Base-by-base conservation (phyloP, 345 rosid genomes). In the Noccaea bulbosa region DNA sequence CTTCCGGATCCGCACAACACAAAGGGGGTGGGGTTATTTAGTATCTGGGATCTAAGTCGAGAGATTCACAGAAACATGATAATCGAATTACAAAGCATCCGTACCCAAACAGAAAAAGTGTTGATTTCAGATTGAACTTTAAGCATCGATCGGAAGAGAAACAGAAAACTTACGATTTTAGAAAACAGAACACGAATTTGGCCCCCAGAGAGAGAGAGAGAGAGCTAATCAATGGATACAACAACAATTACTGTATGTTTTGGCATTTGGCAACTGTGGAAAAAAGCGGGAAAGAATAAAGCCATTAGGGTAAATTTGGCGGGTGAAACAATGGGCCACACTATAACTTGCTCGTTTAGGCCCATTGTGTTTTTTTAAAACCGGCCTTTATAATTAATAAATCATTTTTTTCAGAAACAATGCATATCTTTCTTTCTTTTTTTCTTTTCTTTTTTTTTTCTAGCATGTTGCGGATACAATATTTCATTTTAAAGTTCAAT, bases 201-300 rank as follows among this genome's bases (percentile, higher is more conserved):
- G 55, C 7, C 30, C 30, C 20, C 20, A 17, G 20, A 20, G 22
- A 20, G 22, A 20, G 22, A 20, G 22, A 20, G 30, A 22, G 48
- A 57, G 46, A n/a, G 7, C 35, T 35, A 35, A 20, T 7, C 54
- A 20, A 20, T 20, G 22, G 22, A 20, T 20, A 20, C 2, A 20
- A 20, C 22, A 20, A 20, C 50, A 6, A 48, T 17, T 48, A 48
- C 20, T 32, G 6, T 0, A n/a, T 24, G 30, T 69, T 34, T 48
- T 10, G 47, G 48, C 12, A 38, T 58, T 58, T 58, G 52, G 32
- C 32, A 22, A 22, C 20, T 16, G 59, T 44, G 49, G 35, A 50
- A 5, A 40, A n/a, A 10, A 27, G 64, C 68, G 75, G 71, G 69
- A 67, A 70, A 40, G 77, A 51, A 37, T 62, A 58, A 24, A 32